These are phyloP conservation scores for Lagenidium giganteum DNA, from an alignment of 352 stramenopile species.

Conservation along the genomic window DNA sequence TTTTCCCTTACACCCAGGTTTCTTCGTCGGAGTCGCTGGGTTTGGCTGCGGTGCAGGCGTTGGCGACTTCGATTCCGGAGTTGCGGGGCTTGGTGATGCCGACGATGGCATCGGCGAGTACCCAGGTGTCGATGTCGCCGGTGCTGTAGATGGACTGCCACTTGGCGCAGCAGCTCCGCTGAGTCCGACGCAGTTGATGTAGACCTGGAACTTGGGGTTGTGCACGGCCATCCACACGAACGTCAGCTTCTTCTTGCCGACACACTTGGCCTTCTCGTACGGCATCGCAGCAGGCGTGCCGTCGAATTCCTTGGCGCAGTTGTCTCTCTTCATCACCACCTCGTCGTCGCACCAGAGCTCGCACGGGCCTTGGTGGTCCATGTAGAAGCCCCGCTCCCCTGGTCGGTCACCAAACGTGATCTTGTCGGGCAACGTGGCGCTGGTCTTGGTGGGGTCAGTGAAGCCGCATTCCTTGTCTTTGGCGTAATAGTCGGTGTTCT, in stretches of 20 bases:
- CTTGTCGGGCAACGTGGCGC: slow-evolving; percentile 23
- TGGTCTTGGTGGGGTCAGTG: slow-evolving; percentile 27
- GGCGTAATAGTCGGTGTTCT: slow-evolving; percentile 26
- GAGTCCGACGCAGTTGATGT: slow-evolving; percentile 18
- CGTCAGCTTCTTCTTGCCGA: slow-evolving; percentile 27
- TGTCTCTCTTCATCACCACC: slow-evolving; percentile 25
- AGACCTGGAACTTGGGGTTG: slow-evolving; percentile 47
- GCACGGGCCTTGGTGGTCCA: slow-evolving; percentile 34
- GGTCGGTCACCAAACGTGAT: slow-evolving; percentile 33
- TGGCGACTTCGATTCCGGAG: no score
- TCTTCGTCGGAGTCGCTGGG: no score
- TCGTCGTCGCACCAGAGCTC: slow-evolving; percentile 39
- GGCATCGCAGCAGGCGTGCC: slow-evolving; percentile 21
- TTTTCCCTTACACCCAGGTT: no score
- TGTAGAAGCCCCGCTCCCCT: slow-evolving; percentile 26
- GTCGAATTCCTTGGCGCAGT: slow-evolving; percentile 30
- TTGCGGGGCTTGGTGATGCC: no score
- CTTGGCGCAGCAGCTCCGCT: background rate
- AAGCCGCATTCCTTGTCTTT: slow-evolving; percentile 39
- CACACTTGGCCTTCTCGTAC: slow-evolving; percentile 33
- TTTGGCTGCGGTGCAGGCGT: no score
- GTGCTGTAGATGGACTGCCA: no score
- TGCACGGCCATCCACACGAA: slow-evolving; percentile 58
- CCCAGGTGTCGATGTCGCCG: no score
- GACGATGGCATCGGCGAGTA: background rate